phyloP scores from a whole-genome alignment of 345 rosid species.

The Draba incana region DNA sequence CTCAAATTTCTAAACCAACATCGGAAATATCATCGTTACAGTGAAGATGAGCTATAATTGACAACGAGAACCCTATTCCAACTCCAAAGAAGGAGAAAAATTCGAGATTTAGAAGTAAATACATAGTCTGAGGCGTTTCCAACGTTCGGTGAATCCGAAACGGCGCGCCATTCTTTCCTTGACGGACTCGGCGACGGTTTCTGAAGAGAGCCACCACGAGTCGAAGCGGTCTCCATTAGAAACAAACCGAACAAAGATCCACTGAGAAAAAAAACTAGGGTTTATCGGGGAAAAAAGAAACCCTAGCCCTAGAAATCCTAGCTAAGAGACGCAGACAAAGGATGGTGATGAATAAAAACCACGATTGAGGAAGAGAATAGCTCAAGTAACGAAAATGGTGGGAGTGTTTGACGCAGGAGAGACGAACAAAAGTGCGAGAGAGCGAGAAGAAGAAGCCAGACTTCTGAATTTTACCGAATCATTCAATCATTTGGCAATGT shows the following conservation, averaged over 20 bases:
- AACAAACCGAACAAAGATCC: conserved; percentile 32
- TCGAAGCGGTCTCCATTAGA: conserved; percentile 76
- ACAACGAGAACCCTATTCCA: background rate
- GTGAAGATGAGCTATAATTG: background rate
- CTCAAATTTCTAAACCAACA: background rate
- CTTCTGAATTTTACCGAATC: conserved; percentile 15
- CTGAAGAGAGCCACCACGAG: conserved; percentile 71
- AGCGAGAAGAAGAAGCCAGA: conserved; percentile 33
- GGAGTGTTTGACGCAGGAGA: conserved; percentile 32
- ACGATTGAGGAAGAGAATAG: conserved; percentile 10
- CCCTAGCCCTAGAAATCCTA: conserved; percentile 30
- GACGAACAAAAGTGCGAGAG: conserved; percentile 26
- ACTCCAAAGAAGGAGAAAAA: background rate
- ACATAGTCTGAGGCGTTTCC: conserved; percentile 58
- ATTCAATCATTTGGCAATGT: conserved; percentile 37
- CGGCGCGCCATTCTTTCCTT: conserved; percentile 96
- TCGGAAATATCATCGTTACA: background rate
- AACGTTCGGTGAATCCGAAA: conserved; percentile 70
- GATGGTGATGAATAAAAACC: background rate
- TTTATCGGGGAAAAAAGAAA: conserved; percentile 27
- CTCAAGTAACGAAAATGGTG: conserved; percentile 34
- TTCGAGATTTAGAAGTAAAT: background rate
- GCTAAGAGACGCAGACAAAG: conserved; percentile 12
- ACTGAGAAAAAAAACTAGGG: conserved; percentile 38
- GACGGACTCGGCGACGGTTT: conserved; percentile 49